Conservation (phyloP, 2,329 filamentous ascomycete genomes). For the Fusarium vanettenii region DNA sequence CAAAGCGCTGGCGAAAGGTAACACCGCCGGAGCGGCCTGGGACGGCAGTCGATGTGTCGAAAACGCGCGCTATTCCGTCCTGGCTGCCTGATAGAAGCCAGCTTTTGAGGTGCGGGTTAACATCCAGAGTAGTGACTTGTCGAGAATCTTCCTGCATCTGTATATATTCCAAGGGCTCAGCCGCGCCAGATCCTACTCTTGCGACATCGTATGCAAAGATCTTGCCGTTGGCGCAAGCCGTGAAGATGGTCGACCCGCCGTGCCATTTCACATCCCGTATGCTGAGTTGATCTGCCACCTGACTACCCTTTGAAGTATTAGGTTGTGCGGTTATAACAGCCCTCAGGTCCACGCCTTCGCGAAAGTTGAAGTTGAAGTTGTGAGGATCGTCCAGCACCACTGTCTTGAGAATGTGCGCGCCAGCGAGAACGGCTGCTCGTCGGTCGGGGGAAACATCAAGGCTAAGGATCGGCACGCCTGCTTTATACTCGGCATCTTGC, state of each 20-base stretch:
- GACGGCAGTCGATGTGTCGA: constrained; percentile 65
- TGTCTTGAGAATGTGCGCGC: constrained; percentile 70
- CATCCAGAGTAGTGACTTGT: constrained; percentile 72
- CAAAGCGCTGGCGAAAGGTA: constrained; percentile 62
- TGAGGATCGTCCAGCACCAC: constrained; percentile 63
- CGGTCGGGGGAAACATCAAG: constrained; percentile 70
- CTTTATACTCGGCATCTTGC: constrained; percentile 65
- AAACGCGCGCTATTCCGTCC: constrained; percentile 71
- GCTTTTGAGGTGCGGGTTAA: constrained; percentile 69
- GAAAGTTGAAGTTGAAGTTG: constrained; percentile 56
- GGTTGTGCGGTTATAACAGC: constrained; percentile 63
- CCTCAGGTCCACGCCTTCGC: constrained; percentile 69
- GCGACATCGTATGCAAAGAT: constrained; percentile 73
- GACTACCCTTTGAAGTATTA: constrained; percentile 54
- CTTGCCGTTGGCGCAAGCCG: constrained; percentile 72
- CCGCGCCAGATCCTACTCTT: constrained; percentile 57
- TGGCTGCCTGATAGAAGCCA: constrained; percentile 72
- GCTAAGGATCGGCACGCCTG: constrained; percentile 65
- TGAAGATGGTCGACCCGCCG: constrained; percentile 66
- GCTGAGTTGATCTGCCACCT: constrained; percentile 67
- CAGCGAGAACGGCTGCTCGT: constrained; percentile 66
- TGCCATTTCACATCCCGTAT: constrained; percentile 73
- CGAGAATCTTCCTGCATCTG: constrained; percentile 71
- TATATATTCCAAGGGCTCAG: constrained; percentile 64
- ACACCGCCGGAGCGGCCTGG: constrained; percentile 61